These are phyloP conservation scores for Talaromyces pinophilus DNA, from an alignment of 2,329 filamentous ascomycete species.

Conservation along the genomic window DNA sequence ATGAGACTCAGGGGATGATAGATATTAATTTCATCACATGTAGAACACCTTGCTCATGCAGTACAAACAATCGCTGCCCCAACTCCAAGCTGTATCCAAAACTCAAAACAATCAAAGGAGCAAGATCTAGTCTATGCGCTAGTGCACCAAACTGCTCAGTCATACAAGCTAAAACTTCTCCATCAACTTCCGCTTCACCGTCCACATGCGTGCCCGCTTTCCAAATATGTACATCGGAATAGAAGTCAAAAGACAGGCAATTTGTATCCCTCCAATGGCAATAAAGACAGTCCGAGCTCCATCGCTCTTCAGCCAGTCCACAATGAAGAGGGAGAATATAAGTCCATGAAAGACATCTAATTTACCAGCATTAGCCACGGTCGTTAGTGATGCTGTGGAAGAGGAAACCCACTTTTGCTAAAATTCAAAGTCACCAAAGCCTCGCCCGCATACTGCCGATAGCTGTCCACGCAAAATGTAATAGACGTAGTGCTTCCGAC, in stretches of 20 bases:
- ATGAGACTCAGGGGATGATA: too few species aligned
- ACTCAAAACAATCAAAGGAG: background rate
- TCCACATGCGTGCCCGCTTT: constrained; percentile 93
- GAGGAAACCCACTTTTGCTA: constrained; percentile 63
- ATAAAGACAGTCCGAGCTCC: constrained; percentile 78
- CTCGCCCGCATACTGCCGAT: constrained; percentile 90
- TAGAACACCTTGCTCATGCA: background rate
- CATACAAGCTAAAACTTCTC: constrained; percentile 62
- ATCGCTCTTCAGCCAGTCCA: constrained; percentile 73
- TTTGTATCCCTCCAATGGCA: constrained; percentile 81
- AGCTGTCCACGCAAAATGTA: constrained; percentile 91
- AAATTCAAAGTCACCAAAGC: constrained; percentile 94
- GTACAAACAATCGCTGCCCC: background rate
- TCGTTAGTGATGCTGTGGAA: constrained; percentile 35
- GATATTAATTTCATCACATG: too few species aligned
- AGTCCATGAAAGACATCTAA: constrained; percentile 78
- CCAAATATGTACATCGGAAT: constrained; percentile 95
- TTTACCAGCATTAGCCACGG: constrained; percentile 34
- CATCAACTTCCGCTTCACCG: constrained; percentile 80
- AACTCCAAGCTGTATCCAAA: background rate
- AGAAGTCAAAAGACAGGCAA: constrained; percentile 70
- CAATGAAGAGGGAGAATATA: constrained; percentile 85
- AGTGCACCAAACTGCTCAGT: background rate
- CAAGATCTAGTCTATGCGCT: constrained; percentile 6
- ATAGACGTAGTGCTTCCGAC: constrained; percentile 88